Evolutionary conservation across 179 eudicot genomes (phyloP).

Genomic region (Silene coronaria): DNA sequence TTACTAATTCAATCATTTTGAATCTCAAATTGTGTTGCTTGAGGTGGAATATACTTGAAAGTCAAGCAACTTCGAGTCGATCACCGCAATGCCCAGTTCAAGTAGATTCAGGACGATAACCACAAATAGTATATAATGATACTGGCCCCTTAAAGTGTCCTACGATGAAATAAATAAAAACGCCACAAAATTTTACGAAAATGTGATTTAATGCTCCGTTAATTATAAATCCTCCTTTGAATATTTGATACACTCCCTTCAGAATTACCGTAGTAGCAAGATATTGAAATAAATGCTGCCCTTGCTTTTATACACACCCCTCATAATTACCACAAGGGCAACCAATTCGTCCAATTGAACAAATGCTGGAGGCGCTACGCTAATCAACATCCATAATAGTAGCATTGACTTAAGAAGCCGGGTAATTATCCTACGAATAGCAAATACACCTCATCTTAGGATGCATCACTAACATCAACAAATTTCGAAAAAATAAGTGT

Average conservation of each 20-base stretch:
- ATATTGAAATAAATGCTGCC: constrained; percentile 1
- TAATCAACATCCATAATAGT: background rate
- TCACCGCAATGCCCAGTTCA: background rate
- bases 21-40: too few species aligned
- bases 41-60: too few species aligned
- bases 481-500: background rate
- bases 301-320: background rate
- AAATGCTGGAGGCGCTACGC: background rate
- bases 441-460: background rate
- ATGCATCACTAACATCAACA: background rate
- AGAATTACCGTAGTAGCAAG: background rate
- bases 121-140: background rate
- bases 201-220: background rate
- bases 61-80: background rate
- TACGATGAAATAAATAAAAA: background rate
- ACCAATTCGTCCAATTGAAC: too few species aligned
- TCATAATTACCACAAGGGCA: background rate
- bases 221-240: background rate
- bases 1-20: too few species aligned
- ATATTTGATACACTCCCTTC: background rate
- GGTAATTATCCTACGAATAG: background rate
- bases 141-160: background rate
- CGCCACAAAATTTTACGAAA: background rate
- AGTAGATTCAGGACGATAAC: too few species aligned
- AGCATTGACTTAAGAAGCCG: background rate